Evolutionary conservation across 1,139 yeast species (phyloP).

Genomic region (Zygoascus meyerae): DNA sequence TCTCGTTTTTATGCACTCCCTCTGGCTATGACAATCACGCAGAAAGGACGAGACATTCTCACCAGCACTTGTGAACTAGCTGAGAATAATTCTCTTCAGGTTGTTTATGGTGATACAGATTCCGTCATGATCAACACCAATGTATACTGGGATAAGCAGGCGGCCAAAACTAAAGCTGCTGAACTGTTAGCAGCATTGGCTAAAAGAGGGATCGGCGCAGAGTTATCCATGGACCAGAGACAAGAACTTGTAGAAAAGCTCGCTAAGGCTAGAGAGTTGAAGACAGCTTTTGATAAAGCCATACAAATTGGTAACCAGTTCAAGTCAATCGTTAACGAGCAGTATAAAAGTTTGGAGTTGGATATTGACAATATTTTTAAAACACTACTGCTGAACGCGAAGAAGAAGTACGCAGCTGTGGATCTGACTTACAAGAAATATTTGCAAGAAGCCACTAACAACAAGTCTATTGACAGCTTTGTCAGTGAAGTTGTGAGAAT

Average conservation of each 20-base stretch:
- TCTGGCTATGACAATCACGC: conserved; percentile 90
- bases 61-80: conserved; percentile 92
- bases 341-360: conserved; percentile 81
- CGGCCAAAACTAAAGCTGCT: conserved; percentile 6
- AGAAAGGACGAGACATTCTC: conserved; percentile 91
- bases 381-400: conserved; percentile 81
- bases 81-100: conserved; percentile 73
- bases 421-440: conserved; percentile 37
- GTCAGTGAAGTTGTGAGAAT: conserved; percentile 43
- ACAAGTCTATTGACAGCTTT: conserved; percentile 44
- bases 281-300: conserved; percentile 61
- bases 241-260: conserved; percentile 4
- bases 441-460: conserved; percentile 41
- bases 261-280: conserved; percentile 9
- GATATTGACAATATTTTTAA: conserved; percentile 93
- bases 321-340: conserved; percentile 78
- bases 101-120: conserved; percentile 98
- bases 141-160: conserved; percentile 30
- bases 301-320: conserved; percentile 78
- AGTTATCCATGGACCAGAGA: conserved; percentile 1
- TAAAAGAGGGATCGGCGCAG: neutral
- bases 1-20: conserved; percentile 96
- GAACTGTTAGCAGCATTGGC: conserved; percentile 7
- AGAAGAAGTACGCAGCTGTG: conserved; percentile 96
- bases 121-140: conserved; percentile 98